These are phyloP conservation scores for Lentithecium fluviatile DNA, from an alignment of 495 filamentous ascomycete species.

Conservation along the genomic window DNA sequence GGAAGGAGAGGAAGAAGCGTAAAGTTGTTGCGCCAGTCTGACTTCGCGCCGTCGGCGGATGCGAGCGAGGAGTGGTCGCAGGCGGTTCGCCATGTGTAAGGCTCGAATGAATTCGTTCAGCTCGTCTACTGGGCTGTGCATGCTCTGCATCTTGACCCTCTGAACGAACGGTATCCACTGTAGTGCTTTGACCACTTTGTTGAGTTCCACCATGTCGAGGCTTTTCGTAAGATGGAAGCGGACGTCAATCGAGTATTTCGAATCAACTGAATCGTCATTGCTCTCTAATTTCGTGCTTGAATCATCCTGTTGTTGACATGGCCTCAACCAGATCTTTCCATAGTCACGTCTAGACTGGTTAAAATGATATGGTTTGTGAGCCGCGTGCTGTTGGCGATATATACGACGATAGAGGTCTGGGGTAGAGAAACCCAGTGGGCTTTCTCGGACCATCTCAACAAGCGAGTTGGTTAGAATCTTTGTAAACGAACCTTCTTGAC, in stretches of 20 bases:
- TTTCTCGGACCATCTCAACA: neutral
- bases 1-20: too few relatives aligned
- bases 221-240: neutral
- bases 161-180: neutral
- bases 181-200: neutral
- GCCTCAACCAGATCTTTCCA: conserved; percentile 16
- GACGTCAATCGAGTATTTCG: neutral
- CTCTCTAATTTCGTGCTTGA: too few relatives aligned
- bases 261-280: neutral
- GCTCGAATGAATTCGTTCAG: neutral
- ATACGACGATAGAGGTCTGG: conserved; percentile 11
- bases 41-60: neutral
- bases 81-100: neutral
- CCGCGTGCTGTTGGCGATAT: conserved; percentile 1
- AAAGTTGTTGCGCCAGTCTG: neutral
- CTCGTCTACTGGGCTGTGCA: neutral
- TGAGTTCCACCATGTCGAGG: neutral
- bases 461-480: conserved; percentile 1
- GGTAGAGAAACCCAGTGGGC: conserved; percentile 3
- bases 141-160: neutral
- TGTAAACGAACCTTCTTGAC: conserved; percentile 9
- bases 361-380: conserved; percentile 10
- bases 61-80: neutral
- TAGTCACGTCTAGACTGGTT: conserved; percentile 4
- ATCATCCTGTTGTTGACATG: neutral